phyloP scores from a whole-genome alignment of 371 early-diverging fungal species.

The Mortierella sp. region DNA sequence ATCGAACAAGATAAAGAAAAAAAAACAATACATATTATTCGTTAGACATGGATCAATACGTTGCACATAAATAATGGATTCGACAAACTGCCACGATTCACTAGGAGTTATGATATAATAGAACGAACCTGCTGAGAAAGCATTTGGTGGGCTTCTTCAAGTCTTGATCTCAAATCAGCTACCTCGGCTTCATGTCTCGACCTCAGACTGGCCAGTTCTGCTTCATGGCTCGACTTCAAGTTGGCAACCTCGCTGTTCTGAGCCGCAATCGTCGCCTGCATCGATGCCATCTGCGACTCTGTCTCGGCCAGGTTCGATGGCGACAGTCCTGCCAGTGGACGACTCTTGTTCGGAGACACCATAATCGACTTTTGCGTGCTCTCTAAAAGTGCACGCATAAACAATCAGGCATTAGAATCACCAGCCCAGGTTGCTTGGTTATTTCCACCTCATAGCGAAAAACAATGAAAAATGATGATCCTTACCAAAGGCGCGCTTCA shows the following conservation, averaged over 20 bases:
- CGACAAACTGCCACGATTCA: background rate
- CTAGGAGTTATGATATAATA: background rate
- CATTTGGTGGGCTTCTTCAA: conserved; percentile 23
- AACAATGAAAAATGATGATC: no score
- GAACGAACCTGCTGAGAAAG: conserved; percentile 24
- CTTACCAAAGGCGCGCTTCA: conserved; percentile 83
- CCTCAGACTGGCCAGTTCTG: background rate
- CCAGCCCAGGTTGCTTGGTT: no score
- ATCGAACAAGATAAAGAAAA: background rate
- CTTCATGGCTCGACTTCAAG: conserved; percentile 36
- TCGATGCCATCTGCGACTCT: conserved; percentile 55
- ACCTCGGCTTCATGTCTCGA: background rate
- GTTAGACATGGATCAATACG: background rate
- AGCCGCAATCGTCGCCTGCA: conserved; percentile 34
- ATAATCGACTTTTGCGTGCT: conserved; percentile 50
- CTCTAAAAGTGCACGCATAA: conserved; percentile 27
- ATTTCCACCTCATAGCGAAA: background rate
- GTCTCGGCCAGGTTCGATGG: conserved; percentile 27
- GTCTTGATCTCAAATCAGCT: conserved; percentile 11
- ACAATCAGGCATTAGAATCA: no score
- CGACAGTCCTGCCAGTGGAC: conserved; percentile 3
- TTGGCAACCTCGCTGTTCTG: conserved; percentile 57
- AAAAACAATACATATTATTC: background rate
- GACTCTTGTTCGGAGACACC: conserved; percentile 28
- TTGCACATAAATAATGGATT: background rate